Evolutionary conservation across 805 yeast species (phyloP).

Genomic region (Candida silvicultrix): DNA sequence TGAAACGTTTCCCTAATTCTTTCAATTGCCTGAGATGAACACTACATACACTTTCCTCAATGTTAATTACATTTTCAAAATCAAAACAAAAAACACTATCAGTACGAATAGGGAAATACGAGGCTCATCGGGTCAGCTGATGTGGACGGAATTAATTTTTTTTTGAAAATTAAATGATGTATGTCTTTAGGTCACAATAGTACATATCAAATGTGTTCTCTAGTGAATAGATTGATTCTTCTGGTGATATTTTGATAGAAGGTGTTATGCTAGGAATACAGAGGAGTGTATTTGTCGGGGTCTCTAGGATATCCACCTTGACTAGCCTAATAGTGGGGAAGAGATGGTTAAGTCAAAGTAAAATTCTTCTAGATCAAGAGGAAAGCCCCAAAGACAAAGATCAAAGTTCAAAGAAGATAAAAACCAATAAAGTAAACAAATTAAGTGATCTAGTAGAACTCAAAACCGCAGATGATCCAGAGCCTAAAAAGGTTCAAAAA

Average conservation of each 20-base stretch:
- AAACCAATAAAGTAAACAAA: slow-evolving; percentile 9
- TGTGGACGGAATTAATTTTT: neutral
- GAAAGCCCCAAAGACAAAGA: neutral
- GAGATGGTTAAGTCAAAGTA: neutral
- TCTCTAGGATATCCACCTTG: neutral
- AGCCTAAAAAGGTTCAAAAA: slow-evolving; percentile 1
- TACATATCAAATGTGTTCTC: neutral
- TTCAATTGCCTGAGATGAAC: no score
- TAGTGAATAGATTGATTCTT: neutral
- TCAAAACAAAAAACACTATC: neutral
- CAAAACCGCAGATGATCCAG: neutral
- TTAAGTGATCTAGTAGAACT: neutral
- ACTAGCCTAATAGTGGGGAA: neutral
- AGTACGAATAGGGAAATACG: neutral
- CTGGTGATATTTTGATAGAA: neutral
- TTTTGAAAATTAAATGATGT: no score
- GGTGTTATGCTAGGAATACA: neutral
- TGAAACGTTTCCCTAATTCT: no score
- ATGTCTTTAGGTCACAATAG: neutral
- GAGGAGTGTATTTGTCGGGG: neutral
- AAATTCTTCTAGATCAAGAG: neutral
- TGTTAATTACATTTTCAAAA: neutral
- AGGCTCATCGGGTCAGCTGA: neutral
- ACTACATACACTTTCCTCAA: no score
- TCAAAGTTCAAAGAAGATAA: slow-evolving; percentile 8